Evolutionary conservation across 1,139 yeast species (phyloP), one percentile per base, ranked within the genome.

Genomic region (Saccharomyces hybrid): DNA sequence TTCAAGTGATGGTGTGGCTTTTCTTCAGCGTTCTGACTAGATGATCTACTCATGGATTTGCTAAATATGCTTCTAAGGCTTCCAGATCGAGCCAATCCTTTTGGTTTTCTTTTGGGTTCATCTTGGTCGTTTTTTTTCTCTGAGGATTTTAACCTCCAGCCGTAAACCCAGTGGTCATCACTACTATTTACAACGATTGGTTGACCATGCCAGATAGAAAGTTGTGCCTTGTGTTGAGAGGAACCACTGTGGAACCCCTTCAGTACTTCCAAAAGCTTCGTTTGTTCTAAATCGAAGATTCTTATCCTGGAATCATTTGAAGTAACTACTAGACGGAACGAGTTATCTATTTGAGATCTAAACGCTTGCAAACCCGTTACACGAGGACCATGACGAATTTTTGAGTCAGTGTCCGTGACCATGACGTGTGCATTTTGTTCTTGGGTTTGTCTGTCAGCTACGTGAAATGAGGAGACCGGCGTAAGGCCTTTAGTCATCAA

Each of bases 221-320:
- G 65, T 16, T 64, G 61, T 1, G 96, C 96, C 23, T 76, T 77
- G 52, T 88, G 86, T 47, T 89, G 88, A 1, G 93, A 81, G 47
- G 83, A 80, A 55, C 78, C 80, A 66, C 88, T 88, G 32, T 81
- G 79, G 54, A 81, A 78, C 0, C 98, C 98, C 64, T 82, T 86
- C 68, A 85, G 84, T 52, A 86, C 78, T 46, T 84, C 82, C 41
- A 86, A 83, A 59, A 90, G 68, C 47, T 78, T 76, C 57, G 78
- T 78, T 56, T 78, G 78, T n/a, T 75, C 70, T 50, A 83, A 69
- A 62, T 84, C 82, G 55, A 86, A 80, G 28, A 89, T 70, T 51
- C 97, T 73, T 25, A 91, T 73, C 53, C 84, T 80, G 2, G 96
- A 88, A 69, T 90, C 97, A 68, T 88, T 89, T 3, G 96, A 83